A percentile compares a stretch with the other conserved stretches of the same genome.
These are phyloP conservation scores for Leptoxyphium fumago DNA, from an alignment of 2,329 filamentous ascomycete species.

Conservation along the genomic window DNA sequence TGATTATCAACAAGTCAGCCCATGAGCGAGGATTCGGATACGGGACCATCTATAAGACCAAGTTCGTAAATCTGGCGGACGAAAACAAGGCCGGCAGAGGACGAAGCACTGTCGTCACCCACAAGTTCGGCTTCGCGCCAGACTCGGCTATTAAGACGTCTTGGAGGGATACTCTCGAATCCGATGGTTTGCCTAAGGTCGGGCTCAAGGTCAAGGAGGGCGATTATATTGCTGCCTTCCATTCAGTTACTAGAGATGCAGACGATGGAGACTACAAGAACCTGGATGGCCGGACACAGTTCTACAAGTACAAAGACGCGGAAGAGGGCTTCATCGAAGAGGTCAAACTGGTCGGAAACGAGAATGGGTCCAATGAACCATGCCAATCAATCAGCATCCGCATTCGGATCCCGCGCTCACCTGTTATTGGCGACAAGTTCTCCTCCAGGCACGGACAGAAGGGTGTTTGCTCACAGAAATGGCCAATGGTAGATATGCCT, in stretches of 20 bases:
- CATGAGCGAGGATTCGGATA: slow-evolving; percentile 93
- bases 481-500: slow-evolving; percentile 86
- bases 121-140: slow-evolving; percentile 84
- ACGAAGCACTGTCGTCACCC: slow-evolving; percentile 49
- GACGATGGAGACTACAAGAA: slow-evolving; percentile 65
- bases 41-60: slow-evolving; percentile 95
- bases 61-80: slow-evolving; percentile 75
- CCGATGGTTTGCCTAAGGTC: slow-evolving; percentile 72
- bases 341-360: slow-evolving; percentile 76
- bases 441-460: slow-evolving; percentile 97
- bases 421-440: slow-evolving; percentile 96
- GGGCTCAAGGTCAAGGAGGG: slow-evolving; percentile 66
- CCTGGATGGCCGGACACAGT: slow-evolving; percentile 70
- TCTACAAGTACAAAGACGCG: slow-evolving; percentile 85
- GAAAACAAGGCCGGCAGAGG: slow-evolving; percentile 39
- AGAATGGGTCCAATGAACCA: slow-evolving; percentile 69
- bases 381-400: slow-evolving; percentile 85
- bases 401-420: slow-evolving; percentile 76
- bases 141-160: slow-evolving; percentile 55
- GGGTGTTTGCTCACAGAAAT: slow-evolving; percentile 91
- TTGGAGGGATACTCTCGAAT: slow-evolving; percentile 60
- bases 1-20: slow-evolving; percentile 96
- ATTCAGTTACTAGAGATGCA: slow-evolving; percentile 67
- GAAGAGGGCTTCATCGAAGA: slow-evolving; percentile 86
- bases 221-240: slow-evolving; percentile 76